Evolutionary conservation across 1,139 yeast species (phyloP).

Genomic region (Eremothecium gossypii): DNA sequence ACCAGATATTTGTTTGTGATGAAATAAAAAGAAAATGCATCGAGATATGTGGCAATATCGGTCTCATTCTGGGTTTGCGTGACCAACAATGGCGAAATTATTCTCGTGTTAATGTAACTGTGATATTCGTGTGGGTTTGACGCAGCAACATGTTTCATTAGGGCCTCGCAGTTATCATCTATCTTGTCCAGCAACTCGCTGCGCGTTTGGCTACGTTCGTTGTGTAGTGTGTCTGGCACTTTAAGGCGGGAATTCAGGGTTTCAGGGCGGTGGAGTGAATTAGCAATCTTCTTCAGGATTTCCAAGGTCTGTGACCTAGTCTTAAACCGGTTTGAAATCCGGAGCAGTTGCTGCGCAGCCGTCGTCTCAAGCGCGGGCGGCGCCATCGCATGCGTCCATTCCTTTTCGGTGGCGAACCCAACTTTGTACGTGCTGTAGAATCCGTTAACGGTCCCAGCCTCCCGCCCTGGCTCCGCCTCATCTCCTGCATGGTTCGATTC

Average conservation of each 20-base stretch:
- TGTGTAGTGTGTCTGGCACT: not conserved
- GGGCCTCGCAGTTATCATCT: conserved; percentile 21
- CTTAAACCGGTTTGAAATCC: conserved; percentile 17
- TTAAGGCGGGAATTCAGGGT: not conserved
- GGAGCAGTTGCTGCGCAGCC: conserved; percentile 17
- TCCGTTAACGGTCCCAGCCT: conserved; percentile 5
- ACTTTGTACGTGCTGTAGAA: conserved; percentile 12
- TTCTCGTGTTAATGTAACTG: conserved; percentile 14
- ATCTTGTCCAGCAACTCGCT: conserved; percentile 16
- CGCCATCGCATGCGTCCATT: conserved; percentile 18
- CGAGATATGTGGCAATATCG: conserved; percentile 18
- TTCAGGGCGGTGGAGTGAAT: conserved; percentile 13
- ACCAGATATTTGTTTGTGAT: conserved; percentile 19
- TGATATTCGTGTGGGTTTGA: conserved; percentile 23
- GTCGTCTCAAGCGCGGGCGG: conserved; percentile 20
- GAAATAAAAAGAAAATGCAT: conserved; percentile 22
- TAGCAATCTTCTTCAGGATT: conserved; percentile 15
- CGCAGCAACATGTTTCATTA: conserved; percentile 24
- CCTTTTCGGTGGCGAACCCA: conserved; percentile 26
- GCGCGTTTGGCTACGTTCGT: not conserved
- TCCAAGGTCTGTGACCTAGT: conserved; percentile 17
- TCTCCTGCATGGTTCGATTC: conserved; percentile 4
- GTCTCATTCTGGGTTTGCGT: conserved; percentile 16
- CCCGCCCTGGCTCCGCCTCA: conserved; percentile 3
- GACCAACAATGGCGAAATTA: conserved; percentile 17